Evolutionary conservation across 2,329 filamentous ascomycete species (phyloP).

Genomic region (Fusarium sp.): DNA sequence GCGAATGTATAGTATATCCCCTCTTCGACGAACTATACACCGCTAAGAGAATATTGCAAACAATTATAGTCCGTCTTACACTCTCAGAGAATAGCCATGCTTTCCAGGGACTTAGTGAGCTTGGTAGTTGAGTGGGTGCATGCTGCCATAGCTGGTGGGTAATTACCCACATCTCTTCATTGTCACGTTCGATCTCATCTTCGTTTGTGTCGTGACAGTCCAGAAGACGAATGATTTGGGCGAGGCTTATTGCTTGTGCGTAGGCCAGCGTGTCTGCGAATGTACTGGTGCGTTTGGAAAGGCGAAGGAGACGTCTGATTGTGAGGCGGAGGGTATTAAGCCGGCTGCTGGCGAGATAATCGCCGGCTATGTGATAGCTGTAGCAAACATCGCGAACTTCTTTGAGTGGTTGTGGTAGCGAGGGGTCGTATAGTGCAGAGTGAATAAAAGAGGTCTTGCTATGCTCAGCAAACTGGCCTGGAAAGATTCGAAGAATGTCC

Average conservation of each 20-base stretch:
- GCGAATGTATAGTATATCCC: slow-evolving; percentile 5
- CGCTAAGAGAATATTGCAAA: background rate
- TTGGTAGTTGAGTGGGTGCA: background rate
- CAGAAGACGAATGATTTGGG: background rate
- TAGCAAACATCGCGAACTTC: background rate
- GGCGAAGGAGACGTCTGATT: background rate
- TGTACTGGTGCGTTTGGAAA: background rate
- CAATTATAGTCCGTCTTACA: background rate
- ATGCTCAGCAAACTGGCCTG: background rate
- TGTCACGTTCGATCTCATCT: background rate
- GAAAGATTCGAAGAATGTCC: background rate
- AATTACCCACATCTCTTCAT: background rate
- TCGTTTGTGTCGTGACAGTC: background rate
- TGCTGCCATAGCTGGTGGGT: background rate
- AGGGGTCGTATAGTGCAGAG: background rate
- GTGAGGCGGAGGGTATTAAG: background rate
- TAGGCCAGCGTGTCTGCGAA: background rate
- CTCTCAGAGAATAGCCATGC: slow-evolving; percentile 10
- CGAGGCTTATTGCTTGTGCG: background rate
- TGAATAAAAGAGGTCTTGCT: background rate
- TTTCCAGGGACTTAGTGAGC: background rate
- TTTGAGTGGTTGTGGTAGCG: background rate
- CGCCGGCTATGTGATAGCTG: background rate
- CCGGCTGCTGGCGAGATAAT: background rate
- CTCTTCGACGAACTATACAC: background rate